phyloP scores from a whole-genome alignment of 2,329 filamentous ascomycete species.

The Exophiala sp. region DNA sequence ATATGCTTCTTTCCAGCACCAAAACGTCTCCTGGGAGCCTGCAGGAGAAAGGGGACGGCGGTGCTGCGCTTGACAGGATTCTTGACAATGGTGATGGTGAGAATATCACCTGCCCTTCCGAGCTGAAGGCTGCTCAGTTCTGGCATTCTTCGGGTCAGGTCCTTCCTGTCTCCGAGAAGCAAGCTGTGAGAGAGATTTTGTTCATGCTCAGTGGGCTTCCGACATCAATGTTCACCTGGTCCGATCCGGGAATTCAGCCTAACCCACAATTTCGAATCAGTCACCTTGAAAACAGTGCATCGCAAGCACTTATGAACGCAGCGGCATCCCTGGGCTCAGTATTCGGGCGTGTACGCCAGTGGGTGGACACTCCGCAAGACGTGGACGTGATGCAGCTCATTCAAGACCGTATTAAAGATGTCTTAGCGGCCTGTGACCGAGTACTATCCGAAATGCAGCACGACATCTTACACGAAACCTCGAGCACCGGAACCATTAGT shows the following conservation, averaged over 20 bases:
- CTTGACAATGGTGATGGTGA: constrained; percentile 9
- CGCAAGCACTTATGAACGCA: constrained; percentile 21
- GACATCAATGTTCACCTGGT: constrained; percentile 60
- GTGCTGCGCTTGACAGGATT: constrained; percentile 13
- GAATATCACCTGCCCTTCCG: constrained; percentile 26
- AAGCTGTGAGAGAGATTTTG: constrained; percentile 68
- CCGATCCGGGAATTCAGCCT: constrained; percentile 28
- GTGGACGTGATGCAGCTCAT: constrained; percentile 18
- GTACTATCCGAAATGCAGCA: constrained; percentile 9
- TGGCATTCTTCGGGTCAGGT: constrained; percentile 36
- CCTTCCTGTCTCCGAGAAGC: constrained; percentile 57
- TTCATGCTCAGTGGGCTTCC: constrained; percentile 79
- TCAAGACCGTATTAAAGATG: constrained; percentile 8
- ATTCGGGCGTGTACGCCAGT: constrained; percentile 11
- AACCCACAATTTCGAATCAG: constrained; percentile 11
- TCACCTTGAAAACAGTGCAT: constrained; percentile 18
- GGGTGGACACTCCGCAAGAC: constrained; percentile 12
- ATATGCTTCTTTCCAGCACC: constrained; percentile 16
- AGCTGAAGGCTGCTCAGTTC: constrained; percentile 43
- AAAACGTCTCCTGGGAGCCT: constrained; percentile 11
- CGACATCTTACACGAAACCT: constrained; percentile 10
- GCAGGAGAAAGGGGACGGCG: constrained; percentile 5
- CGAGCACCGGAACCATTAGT: constrained; percentile 11
- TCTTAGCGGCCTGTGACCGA: constrained; percentile 10
- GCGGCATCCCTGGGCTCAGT: constrained; percentile 9